Conservation (phyloP, 2,329 filamentous ascomycete species). For the Fusarium nodosum region DNA sequence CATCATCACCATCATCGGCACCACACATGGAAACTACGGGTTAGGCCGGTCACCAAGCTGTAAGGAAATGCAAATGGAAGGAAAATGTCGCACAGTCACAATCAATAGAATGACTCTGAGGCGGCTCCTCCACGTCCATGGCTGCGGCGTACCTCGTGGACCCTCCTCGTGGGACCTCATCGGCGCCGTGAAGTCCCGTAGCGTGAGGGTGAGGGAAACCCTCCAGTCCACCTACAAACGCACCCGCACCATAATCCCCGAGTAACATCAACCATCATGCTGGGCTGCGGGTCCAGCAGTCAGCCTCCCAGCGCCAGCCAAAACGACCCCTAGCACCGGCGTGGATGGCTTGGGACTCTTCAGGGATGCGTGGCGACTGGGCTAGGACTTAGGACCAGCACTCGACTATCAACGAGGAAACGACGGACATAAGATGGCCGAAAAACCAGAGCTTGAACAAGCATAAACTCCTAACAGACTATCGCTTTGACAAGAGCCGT, state of each 20-base stretch:
- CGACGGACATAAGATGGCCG: conserved; percentile 29
- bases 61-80: conserved; percentile 19
- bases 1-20: conserved; percentile 1
- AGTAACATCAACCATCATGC: conserved; percentile 40
- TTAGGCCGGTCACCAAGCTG: conserved; percentile 24
- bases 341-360: conserved; percentile 32
- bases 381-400: conserved; percentile 15
- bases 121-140: conserved; percentile 34
- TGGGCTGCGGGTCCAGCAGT: conserved; percentile 32
- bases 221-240: conserved; percentile 25
- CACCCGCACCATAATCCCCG: conserved; percentile 42
- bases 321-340: conserved; percentile 25
- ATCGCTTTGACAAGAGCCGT: conserved; percentile 1
- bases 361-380: conserved; percentile 39
- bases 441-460: conserved; percentile 9
- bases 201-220: conserved; percentile 19
- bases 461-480: neutral
- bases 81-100: conserved; percentile 42
- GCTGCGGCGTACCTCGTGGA: conserved; percentile 36
- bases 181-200: conserved; percentile 37
- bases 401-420: conserved; percentile 29
- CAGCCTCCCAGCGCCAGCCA: conserved; percentile 9
- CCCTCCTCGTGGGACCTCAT: conserved; percentile 37
- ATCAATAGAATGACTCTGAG: conserved; percentile 17
- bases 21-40: conserved; percentile 9